Percentiles rank a stretch among this genome's conserved stretches.
phyloP scores from a whole-genome alignment of 805 yeast species.

The Spathaspora hagerdaliae region DNA sequence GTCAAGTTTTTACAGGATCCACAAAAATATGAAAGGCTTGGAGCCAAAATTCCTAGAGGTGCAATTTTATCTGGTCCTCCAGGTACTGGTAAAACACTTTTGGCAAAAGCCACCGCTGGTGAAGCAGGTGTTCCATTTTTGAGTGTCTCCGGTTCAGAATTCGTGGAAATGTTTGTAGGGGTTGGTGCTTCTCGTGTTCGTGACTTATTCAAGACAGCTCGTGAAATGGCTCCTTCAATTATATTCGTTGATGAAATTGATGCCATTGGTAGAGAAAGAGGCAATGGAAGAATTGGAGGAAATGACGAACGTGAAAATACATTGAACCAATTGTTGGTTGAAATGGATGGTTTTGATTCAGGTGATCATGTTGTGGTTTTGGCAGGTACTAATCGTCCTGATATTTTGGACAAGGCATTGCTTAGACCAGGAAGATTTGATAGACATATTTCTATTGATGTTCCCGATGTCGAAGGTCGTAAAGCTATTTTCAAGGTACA shows the following conservation, averaged over 20 bases:
- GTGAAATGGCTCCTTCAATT: slow-evolving; percentile 86
- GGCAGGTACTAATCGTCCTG: slow-evolving; percentile 94
- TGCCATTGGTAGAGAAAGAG: slow-evolving; percentile 87
- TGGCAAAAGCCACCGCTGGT: slow-evolving; percentile 95
- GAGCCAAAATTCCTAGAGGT: slow-evolving; percentile 94
- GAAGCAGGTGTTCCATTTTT: slow-evolving; percentile 94
- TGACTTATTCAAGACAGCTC: slow-evolving; percentile 84
- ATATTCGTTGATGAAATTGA: slow-evolving; percentile 93
- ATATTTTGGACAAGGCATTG: slow-evolving; percentile 83
- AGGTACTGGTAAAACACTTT: slow-evolving; percentile 91
- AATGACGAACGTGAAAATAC: slow-evolving; percentile 95
- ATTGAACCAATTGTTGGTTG: slow-evolving; percentile 85
- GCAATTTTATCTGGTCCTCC: slow-evolving; percentile 94
- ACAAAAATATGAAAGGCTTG: slow-evolving; percentile 74
- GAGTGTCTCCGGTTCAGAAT: slow-evolving; percentile 90
- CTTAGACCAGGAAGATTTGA: slow-evolving; percentile 95
- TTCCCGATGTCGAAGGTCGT: slow-evolving; percentile 87
- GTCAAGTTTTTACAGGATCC: slow-evolving; percentile 87
- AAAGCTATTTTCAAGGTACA: slow-evolving; percentile 83
- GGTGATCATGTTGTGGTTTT: slow-evolving; percentile 87
- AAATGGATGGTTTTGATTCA: slow-evolving; percentile 92
- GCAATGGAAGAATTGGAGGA: slow-evolving; percentile 69
- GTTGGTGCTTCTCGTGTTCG: slow-evolving; percentile 95
- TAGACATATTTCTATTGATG: slow-evolving; percentile 80
- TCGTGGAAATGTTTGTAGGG: slow-evolving; percentile 96